Percentiles rank a stretch among this genome's conserved stretches.
phyloP scores from a whole-genome alignment of 1,139 yeast species.

The Yamadazyma mexicana region DNA sequence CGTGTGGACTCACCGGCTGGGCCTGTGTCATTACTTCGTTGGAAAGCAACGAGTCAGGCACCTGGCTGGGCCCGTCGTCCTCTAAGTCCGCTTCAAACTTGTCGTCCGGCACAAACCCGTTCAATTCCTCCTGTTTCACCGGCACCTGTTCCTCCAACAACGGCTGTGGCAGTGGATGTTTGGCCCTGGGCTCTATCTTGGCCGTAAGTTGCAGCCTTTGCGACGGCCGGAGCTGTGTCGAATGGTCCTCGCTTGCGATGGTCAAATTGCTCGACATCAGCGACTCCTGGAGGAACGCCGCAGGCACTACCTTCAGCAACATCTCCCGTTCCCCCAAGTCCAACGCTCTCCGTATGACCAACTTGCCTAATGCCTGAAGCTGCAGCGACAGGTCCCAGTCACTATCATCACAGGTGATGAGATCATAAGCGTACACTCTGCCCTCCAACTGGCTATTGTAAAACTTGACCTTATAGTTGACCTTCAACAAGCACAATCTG shows the following conservation, averaged over 20 bases:
- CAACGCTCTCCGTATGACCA: not conserved
- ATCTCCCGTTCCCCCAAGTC: not conserved
- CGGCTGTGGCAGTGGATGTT: too few relatives aligned
- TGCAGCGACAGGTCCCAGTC: conserved; percentile 1
- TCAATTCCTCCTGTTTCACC: conserved; percentile 2
- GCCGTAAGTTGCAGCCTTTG: too few relatives aligned
- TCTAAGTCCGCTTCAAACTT: conserved; percentile 16
- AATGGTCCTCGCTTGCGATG: conserved; percentile 1
- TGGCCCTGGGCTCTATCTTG: too few relatives aligned
- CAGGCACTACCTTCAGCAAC: not conserved
- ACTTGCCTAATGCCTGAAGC: conserved; percentile 2
- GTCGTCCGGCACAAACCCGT: conserved; percentile 18
- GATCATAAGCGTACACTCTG: conserved; percentile 6
- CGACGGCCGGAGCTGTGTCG: not conserved
- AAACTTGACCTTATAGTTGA: conserved; percentile 5
- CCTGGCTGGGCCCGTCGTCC: conserved; percentile 6
- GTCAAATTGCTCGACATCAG: not conserved
- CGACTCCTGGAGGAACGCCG: not conserved
- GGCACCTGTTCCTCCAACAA: too few relatives aligned
- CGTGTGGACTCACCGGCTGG: too few relatives aligned
- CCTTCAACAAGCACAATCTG: conserved; percentile 6
- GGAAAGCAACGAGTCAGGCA: conserved; percentile 4
- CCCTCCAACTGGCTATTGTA: conserved; percentile 11
- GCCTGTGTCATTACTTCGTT: not conserved
- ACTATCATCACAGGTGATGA: not conserved